These are phyloP conservation scores for Bothriochloa decipiens DNA, from an alignment of 176 grass and related monocot genomes.

Conservation along the genomic window DNA sequence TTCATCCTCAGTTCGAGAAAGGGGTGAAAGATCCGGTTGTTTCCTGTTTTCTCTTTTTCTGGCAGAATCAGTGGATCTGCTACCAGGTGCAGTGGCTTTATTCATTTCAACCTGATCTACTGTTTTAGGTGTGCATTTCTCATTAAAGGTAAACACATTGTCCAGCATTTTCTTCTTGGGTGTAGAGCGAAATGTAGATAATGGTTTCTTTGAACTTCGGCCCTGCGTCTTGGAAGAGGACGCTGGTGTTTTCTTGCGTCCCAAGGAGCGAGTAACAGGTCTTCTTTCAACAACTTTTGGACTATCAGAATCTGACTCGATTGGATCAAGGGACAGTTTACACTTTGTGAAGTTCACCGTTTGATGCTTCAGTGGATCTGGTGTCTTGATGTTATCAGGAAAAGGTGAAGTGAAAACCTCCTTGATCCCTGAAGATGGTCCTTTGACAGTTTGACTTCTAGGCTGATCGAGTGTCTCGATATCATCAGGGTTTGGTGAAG, in stretches of 20 bases:
- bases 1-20: slow-evolving; percentile 49
- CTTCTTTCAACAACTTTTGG: slow-evolving; percentile 62
- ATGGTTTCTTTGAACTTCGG: slow-evolving; percentile 60
- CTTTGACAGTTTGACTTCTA: slow-evolving; percentile 52
- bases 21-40: slow-evolving; percentile 36
- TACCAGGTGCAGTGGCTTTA: slow-evolving; percentile 43
- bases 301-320: slow-evolving; percentile 83
- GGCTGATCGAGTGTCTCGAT: slow-evolving; percentile 31
- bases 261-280: slow-evolving; percentile 63
- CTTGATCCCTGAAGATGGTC: slow-evolving; percentile 55
- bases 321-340: slow-evolving; percentile 73
- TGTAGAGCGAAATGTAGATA: slow-evolving; percentile 59
- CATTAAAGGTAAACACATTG: slow-evolving; percentile 63
- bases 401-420: slow-evolving; percentile 48
- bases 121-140: slow-evolving; percentile 45
- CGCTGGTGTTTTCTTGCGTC: slow-evolving; percentile 53
- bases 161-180: slow-evolving; percentile 52
- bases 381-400: slow-evolving; percentile 60
- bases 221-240: slow-evolving; percentile 45
- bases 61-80: slow-evolving; percentile 39
- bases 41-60: slow-evolving; percentile 39
- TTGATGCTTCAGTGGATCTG: slow-evolving; percentile 51
- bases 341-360: slow-evolving; percentile 49
- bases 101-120: slow-evolving; percentile 41
- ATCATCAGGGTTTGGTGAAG: slow-evolving; percentile 46